Conservation (phyloP, 1,139 yeast species). For the Hyphopichia pseudoburtonii region DNA sequence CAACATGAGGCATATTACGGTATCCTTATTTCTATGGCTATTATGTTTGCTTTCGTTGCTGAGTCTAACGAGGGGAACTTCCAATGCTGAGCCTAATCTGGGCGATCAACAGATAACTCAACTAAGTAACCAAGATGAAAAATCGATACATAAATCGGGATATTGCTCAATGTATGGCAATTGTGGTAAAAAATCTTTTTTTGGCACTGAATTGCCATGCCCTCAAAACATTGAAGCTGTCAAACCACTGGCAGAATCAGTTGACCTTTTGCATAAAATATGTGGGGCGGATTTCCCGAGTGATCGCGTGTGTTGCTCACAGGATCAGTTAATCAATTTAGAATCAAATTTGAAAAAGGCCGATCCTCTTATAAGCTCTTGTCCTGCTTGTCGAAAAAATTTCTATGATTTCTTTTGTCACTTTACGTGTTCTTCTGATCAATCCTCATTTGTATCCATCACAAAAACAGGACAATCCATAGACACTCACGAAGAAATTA, state of each 20-base stretch:
- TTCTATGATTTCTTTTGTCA: conserved; percentile 84
- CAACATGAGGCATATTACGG: too few relatives aligned
- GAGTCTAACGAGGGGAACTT: too few relatives aligned
- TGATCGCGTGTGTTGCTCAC: conserved; percentile 40
- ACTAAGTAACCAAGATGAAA: too few relatives aligned
- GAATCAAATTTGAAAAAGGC: conserved; percentile 65
- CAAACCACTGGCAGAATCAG: conserved; percentile 43
- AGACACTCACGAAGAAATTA: conserved; percentile 57
- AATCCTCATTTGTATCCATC: conserved; percentile 70
- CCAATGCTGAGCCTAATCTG: too few relatives aligned
- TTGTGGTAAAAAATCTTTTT: conserved; percentile 80
- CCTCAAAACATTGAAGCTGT: conserved; percentile 54
- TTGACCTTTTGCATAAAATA: conserved; percentile 49
- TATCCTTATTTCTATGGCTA: too few relatives aligned
- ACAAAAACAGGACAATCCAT: conserved; percentile 53
- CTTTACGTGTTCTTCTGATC: conserved; percentile 88
- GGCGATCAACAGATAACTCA: background rate
- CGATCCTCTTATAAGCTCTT: conserved; percentile 78
- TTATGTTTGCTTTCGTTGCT: too few relatives aligned
- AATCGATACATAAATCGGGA: conserved; percentile 28
- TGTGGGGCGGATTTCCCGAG: conserved; percentile 70
- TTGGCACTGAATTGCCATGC: conserved; percentile 82
- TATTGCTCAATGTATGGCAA: conserved; percentile 59
- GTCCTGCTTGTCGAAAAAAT: conserved; percentile 92
- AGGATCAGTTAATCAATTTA: conserved; percentile 32